Base-by-base conservation (phyloP, 768 basidiomycete genomes). In the Mycena epipterygia region DNA sequence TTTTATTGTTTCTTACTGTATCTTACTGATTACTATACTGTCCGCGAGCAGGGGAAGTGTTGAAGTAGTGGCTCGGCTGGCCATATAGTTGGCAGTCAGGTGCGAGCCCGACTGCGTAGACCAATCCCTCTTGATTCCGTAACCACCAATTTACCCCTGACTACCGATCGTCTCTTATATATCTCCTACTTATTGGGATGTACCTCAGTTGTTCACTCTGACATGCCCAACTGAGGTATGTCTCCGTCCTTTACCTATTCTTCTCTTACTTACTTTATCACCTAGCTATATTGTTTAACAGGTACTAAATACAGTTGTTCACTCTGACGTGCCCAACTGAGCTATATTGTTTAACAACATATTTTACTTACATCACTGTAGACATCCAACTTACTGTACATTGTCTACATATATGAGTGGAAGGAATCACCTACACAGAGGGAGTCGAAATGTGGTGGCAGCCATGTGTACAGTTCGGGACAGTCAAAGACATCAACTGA, bases 1-100 rank as follows among this genome's bases (percentile, higher is more conserved):
- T 51, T 30, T 19, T 16, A 7, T 51, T 30, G 7, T 30, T 14
- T 30, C 27, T 30, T 51, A n/a, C n/a, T 51, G 25, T 51, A 30
- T 11, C 17, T 51, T 51, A 51, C 49, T 51, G 49, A 51, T n/a
- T 49, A 51, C 49, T 51, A 29, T 51, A 51, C 48, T 51, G 49
- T 51, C 49, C 27, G 16, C 49, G 49, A 30, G 49, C 49, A 51
- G 49, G 49, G 49, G 49, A 27, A 51, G 49, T 55, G 33, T 55
- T 37, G 53, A 37, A 37, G 53, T 32, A 52, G 25, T 46, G 44
- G 44, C 44, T 46, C 44, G n/a, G 23, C 44, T 46, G 44, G 44
- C 44, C 44, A 46, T 46, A 46, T 46, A 46, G 44, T 17, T n/a
- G 44, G 44, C 44, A 25, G 44, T 4, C 44, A 9, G 44, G 44